phyloP scores from a whole-genome alignment of 371 early-diverging fungal species.

The Lichtheimia ramosa region DNA sequence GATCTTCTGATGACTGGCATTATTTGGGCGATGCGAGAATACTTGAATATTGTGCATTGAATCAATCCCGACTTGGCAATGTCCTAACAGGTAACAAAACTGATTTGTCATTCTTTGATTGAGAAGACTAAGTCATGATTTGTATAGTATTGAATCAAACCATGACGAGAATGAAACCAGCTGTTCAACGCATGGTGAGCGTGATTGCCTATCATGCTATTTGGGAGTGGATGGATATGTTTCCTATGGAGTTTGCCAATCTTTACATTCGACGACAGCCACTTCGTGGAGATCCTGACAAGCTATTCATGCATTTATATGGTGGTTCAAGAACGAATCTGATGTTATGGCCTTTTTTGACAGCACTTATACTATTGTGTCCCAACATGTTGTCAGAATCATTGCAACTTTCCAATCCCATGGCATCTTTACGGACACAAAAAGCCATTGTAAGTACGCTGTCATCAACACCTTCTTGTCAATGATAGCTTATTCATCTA shows the following conservation, averaged over 20 bases:
- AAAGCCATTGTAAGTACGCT: not conserved
- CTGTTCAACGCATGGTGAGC: constrained; percentile 63
- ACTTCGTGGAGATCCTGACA: constrained; percentile 70
- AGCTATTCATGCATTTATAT: constrained; percentile 65
- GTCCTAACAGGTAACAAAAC: constrained; percentile 43
- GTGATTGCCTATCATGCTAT: constrained; percentile 69
- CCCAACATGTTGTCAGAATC: constrained; percentile 44
- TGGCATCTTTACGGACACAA: too few species aligned
- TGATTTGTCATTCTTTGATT: constrained; percentile 30
- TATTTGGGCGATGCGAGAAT: constrained; percentile 71
- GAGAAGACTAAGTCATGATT: not conserved
- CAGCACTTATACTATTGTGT: constrained; percentile 71
- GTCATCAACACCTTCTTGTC: not conserved
- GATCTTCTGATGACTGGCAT: constrained; percentile 51
- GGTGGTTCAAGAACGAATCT: constrained; percentile 56
- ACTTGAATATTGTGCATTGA: constrained; percentile 70
- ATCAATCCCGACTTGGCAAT: constrained; percentile 61
- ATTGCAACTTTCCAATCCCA: not conserved
- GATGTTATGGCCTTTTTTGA: constrained; percentile 80
- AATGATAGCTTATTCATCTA: too few species aligned
- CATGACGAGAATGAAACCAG: constrained; percentile 40
- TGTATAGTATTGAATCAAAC: not conserved
- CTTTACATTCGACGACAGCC: constrained; percentile 60
- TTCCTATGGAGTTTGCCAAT: constrained; percentile 66
- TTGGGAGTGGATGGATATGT: constrained; percentile 86